Evolutionary conservation across 768 basidiomycete species (phyloP).

Genomic region (Sutorius australiensis): DNA sequence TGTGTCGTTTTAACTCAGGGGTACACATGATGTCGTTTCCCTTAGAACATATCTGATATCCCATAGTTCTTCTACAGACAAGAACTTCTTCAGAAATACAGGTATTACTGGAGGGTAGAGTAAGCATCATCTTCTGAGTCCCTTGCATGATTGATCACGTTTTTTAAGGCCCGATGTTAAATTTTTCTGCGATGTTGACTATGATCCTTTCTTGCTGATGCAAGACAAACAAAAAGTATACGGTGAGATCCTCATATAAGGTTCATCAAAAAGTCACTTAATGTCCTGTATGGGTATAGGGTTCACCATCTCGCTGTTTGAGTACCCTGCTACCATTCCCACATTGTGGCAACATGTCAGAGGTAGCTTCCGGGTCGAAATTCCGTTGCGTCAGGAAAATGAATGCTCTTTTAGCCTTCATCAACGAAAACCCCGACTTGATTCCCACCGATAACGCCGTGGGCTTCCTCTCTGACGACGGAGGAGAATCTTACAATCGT

Average conservation of each 20-base stretch:
- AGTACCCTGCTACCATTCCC: constrained; percentile 77
- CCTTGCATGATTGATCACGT: constrained; percentile 5
- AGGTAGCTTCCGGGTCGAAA: constrained; percentile 37
- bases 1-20: constrained; percentile 94
- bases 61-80: constrained; percentile 80
- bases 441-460: constrained; percentile 64
- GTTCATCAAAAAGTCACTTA: constrained; percentile 17
- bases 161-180: constrained; percentile 63
- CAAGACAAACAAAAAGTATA: constrained; percentile 78
- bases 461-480: constrained; percentile 67
- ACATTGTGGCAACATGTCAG: constrained; percentile 75
- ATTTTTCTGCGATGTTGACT: constrained; percentile 75
- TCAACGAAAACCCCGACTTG: constrained; percentile 56
- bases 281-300: constrained; percentile 37
- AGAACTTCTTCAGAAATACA: constrained; percentile 67
- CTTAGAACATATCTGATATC: background rate
- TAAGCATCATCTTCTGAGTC: constrained; percentile 35
- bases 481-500: constrained; percentile 67
- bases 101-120: constrained; percentile 92
- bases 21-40: constrained; percentile 34
- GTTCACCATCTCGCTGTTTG: constrained; percentile 75
- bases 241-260: constrained; percentile 38
- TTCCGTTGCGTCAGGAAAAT: background rate
- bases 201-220: constrained; percentile 82
- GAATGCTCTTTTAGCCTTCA: constrained; percentile 53